Percentiles rank a stretch among this genome's conserved stretches.
phyloP scores from a whole-genome alignment of 352 stramenopile genomes.

The Phytopythium oedochilum region DNA sequence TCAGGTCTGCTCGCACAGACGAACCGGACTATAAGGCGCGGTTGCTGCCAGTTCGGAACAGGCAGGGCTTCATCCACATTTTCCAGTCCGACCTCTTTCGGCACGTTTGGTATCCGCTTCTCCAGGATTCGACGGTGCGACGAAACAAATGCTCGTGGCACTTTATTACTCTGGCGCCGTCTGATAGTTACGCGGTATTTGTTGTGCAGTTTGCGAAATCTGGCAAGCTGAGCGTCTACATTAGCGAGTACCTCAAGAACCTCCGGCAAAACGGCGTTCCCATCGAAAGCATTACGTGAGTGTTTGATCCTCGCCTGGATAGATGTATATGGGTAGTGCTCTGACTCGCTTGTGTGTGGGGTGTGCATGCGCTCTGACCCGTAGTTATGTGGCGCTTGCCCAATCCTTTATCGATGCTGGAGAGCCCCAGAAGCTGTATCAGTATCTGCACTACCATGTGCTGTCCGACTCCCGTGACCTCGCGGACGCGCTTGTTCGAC shows the following conservation, averaged over 20 bases:
- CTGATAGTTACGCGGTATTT: too few species aligned
- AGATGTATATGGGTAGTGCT: not conserved
- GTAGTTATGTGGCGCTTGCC: slow-evolving; percentile 50
- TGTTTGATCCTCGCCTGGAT: not conserved
- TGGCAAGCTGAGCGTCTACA: slow-evolving; percentile 43
- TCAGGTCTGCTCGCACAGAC: not conserved
- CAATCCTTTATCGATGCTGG: slow-evolving; percentile 40
- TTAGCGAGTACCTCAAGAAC: slow-evolving; percentile 64
- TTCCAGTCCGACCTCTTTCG: slow-evolving; percentile 56
- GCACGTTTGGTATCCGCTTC: slow-evolving; percentile 45
- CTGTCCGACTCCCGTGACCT: slow-evolving; percentile 54
- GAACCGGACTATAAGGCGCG: not conserved
- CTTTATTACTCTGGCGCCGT: too few species aligned
- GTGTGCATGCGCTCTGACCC: not conserved
- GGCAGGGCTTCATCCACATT: slow-evolving; percentile 36
- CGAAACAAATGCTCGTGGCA: slow-evolving; percentile 7
- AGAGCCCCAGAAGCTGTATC: slow-evolving; percentile 49
- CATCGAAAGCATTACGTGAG: slow-evolving; percentile 62
- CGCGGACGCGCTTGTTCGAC: slow-evolving; percentile 42
- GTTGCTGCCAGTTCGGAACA: slow-evolving; percentile 21
- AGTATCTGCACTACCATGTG: slow-evolving; percentile 59
- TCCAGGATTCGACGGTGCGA: slow-evolving; percentile 38
- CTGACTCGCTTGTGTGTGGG: too few species aligned
- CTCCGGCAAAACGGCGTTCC: slow-evolving; percentile 41
- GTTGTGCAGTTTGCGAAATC: slow-evolving; percentile 26